phyloP scores from a whole-genome alignment of 116 monocot genomes.

The Zostera marina region DNA sequence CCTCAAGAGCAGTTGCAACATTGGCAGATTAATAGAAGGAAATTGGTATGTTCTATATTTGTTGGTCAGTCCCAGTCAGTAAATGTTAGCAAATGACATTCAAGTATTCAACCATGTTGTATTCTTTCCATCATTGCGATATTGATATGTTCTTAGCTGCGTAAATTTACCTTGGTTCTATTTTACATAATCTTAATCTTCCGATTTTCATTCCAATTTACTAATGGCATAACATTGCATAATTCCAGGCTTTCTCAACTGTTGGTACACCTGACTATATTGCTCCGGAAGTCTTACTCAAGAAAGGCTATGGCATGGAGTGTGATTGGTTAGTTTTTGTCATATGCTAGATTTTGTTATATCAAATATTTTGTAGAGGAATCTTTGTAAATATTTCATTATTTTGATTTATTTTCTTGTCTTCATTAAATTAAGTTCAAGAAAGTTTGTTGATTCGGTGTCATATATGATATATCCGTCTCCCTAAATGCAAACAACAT shows the following conservation, averaged over 20 bases:
- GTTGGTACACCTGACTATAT: constrained; percentile 99
- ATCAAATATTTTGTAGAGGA: too few relatives aligned
- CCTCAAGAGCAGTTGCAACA: constrained; percentile 77
- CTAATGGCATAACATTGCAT: neutral
- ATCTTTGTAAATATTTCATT: too few relatives aligned
- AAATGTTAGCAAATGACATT: neutral
- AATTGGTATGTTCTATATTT: constrained; percentile 31
- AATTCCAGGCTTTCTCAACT: constrained; percentile 82
- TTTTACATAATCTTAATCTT: neutral
- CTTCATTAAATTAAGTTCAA: too few relatives aligned
- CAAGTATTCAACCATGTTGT: too few relatives aligned
- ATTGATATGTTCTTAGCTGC: neutral
- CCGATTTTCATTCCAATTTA: constrained; percentile 3
- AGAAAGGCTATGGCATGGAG: constrained; percentile 99
- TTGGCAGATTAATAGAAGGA: constrained; percentile 83
- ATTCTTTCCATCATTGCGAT: too few relatives aligned
- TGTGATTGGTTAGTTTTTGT: constrained; percentile 78
- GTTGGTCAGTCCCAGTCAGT: constrained; percentile 1
- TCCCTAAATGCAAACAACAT: too few relatives aligned
- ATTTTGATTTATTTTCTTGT: too few relatives aligned
- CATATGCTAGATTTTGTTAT: neutral
- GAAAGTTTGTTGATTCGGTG: too few relatives aligned
- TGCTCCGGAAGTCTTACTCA: constrained; percentile 85
- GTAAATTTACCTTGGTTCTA: neutral
- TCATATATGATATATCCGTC: too few relatives aligned